A percentile compares a stretch with the other conserved stretches of the same genome.
Evolutionary conservation across 1,139 yeast genomes (phyloP).

Genomic region (Debaryomycetaceae sp.): DNA sequence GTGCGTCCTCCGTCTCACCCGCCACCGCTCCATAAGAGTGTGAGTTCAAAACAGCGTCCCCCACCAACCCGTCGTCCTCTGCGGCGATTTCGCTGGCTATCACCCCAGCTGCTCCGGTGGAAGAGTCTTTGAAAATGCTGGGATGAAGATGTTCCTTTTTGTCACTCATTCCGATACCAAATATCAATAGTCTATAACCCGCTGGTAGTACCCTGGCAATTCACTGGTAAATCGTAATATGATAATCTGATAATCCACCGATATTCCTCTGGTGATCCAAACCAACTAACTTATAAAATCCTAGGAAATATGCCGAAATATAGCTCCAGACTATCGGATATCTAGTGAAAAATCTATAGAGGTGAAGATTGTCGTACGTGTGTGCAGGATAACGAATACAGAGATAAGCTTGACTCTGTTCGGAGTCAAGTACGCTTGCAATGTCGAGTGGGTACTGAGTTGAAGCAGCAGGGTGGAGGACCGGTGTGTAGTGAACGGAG

Average conservation of each 20-base stretch:
- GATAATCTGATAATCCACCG: background rate
- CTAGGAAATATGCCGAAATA: too few species aligned
- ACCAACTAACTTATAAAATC: background rate
- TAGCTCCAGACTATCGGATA: too few species aligned
- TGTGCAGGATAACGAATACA: too few species aligned
- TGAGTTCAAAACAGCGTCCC: slow-evolving; percentile 2
- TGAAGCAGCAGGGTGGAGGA: too few species aligned
- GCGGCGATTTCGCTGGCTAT: slow-evolving; percentile 49
- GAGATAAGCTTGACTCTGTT: too few species aligned
- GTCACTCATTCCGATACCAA: background rate
- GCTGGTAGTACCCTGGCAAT: background rate
- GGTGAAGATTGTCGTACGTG: too few species aligned
- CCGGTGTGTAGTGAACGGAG: too few species aligned
- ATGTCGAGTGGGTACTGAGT: too few species aligned
- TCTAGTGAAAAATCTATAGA: too few species aligned
- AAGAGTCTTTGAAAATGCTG: slow-evolving; percentile 27
- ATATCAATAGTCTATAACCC: background rate
- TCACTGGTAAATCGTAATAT: background rate
- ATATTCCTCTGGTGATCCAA: background rate
- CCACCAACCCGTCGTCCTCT: slow-evolving; percentile 28
- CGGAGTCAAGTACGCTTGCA: too few species aligned
- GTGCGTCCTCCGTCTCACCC: slow-evolving; percentile 4
- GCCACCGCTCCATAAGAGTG: slow-evolving; percentile 11
- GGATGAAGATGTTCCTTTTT: slow-evolving; percentile 16
- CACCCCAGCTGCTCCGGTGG: slow-evolving; percentile 45